A percentile compares a stretch with the other conserved stretches of the same genome.
phyloP scores from a whole-genome alignment of 208 protist genomes.

The Leishmania tarentolae region DNA sequence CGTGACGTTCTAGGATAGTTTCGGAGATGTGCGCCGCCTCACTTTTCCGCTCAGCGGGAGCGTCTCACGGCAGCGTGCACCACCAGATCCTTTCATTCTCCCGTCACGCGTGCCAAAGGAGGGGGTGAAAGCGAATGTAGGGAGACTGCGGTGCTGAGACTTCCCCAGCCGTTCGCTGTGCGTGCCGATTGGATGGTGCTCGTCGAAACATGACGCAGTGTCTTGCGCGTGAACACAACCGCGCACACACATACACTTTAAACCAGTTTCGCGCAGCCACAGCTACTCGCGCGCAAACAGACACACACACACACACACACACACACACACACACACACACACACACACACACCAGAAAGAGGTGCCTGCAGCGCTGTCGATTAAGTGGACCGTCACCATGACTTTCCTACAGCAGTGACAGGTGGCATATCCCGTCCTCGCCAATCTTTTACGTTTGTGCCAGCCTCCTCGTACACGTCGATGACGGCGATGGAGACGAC shows the following conservation, averaged over 20 bases:
- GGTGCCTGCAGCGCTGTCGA: neutral
- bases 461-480: slow-evolving; percentile 81
- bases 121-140: neutral
- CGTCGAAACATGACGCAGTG: neutral
- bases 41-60: neutral
- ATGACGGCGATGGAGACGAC: slow-evolving; percentile 69
- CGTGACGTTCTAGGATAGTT: neutral
- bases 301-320: neutral
- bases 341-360: neutral
- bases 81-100: neutral
- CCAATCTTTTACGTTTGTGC: slow-evolving; percentile 43
- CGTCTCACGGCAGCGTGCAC: neutral
- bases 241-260: neutral
- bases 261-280: neutral
- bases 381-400: neutral
- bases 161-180: neutral
- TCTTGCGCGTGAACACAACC: neutral
- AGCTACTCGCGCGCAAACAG: neutral
- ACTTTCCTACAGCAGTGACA: slow-evolving; percentile 16
- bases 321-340: neutral
- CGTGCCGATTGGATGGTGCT: neutral
- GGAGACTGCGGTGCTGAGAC: neutral
- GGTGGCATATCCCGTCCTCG: slow-evolving; percentile 67
- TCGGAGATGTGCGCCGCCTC: neutral
- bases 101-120: neutral